Conservation (phyloP, 225 moss, liverwort and hornwort genomes). For the Asterella californica region DNA sequence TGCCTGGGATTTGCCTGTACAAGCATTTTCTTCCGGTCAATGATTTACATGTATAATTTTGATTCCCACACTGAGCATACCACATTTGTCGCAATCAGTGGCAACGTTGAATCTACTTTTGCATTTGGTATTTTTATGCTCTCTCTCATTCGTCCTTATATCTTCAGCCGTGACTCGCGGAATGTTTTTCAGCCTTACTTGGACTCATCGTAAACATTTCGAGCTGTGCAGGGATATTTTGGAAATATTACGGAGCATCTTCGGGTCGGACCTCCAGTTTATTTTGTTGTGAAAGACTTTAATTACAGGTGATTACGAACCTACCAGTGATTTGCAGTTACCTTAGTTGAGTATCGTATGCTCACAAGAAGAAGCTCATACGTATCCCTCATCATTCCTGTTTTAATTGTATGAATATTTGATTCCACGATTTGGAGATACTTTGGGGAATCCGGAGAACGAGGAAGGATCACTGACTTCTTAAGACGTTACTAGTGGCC, state of each 20-base stretch:
- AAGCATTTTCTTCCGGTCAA: background rate
- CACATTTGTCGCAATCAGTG: no score
- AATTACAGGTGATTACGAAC: slow-evolving; percentile 81
- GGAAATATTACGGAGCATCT: slow-evolving; percentile 88
- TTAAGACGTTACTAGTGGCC: background rate
- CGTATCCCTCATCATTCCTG: background rate
- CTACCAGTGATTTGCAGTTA: no score
- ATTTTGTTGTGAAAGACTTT: slow-evolving; percentile 83
- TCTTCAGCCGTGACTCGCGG: background rate
- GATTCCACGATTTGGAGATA: background rate
- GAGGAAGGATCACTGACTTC: background rate
- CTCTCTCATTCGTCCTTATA: background rate
- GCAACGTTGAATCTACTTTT: no score
- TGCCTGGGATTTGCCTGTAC: background rate
- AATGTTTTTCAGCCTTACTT: background rate
- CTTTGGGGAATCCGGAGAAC: background rate
- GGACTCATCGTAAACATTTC: background rate
- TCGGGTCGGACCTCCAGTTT: slow-evolving; percentile 92
- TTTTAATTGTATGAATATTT: background rate
- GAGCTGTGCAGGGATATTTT: slow-evolving; percentile 77
- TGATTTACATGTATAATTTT: background rate
- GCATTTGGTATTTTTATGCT: background rate
- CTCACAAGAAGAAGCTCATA: background rate
- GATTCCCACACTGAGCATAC: no score
- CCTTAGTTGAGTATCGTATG: background rate